These are phyloP conservation scores for Choiromyces venosus DNA, from an alignment of 495 filamentous ascomycete genomes.

Conservation along the genomic window DNA sequence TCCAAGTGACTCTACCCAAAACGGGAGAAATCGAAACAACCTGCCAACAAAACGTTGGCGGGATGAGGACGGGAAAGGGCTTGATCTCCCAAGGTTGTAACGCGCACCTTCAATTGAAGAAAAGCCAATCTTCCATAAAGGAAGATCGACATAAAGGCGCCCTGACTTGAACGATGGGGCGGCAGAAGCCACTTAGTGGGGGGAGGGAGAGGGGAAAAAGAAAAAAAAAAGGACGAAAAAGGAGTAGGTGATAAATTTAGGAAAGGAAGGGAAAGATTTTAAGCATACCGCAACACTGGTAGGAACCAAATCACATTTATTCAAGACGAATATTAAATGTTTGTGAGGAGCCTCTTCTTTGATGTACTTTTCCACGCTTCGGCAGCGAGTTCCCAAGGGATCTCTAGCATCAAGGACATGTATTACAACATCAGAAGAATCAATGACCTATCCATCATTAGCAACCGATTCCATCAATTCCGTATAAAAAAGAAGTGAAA, in stretches of 20 bases:
- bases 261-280: slow-evolving; percentile 25
- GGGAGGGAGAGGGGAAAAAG: slow-evolving; percentile 24
- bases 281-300: slow-evolving; percentile 86
- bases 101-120: slow-evolving; percentile 72
- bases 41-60: slow-evolving; percentile 45
- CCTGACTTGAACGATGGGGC: slow-evolving; percentile 87
- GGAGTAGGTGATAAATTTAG: slow-evolving; percentile 27
- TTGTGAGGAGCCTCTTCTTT: slow-evolving; percentile 90
- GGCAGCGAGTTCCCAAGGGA: slow-evolving; percentile 81
- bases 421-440: slow-evolving; percentile 91
- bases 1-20: slow-evolving; percentile 57
- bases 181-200: slow-evolving; percentile 40
- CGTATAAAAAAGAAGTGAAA: background rate
- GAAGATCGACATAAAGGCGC: slow-evolving; percentile 53
- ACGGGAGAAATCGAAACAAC: slow-evolving; percentile 72
- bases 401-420: slow-evolving; percentile 93
- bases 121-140: slow-evolving; percentile 23
- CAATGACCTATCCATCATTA: slow-evolving; percentile 57
- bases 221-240: slow-evolving; percentile 18
- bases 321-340: slow-evolving; percentile 84
- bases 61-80: slow-evolving; percentile 60
- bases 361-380: slow-evolving; percentile 89
- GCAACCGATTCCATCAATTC: background rate
- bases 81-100: slow-evolving; percentile 97
- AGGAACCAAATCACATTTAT: slow-evolving; percentile 95